These are phyloP conservation scores for Ilex aquifolium DNA, from an alignment of 257 asterid species.

Conservation along the genomic window DNA sequence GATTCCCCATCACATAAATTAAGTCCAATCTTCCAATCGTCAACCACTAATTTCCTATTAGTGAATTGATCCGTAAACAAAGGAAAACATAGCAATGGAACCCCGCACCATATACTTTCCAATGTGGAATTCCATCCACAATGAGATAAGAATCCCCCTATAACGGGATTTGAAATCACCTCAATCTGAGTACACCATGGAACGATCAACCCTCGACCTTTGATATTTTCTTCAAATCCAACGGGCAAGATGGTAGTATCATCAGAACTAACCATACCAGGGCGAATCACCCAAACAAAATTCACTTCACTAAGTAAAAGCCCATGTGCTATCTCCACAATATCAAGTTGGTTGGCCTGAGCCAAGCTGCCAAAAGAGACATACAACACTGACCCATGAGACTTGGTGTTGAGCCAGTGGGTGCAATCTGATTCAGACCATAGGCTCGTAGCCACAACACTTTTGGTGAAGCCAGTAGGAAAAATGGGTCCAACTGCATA, in stretches of 20 bases:
- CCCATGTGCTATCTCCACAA: constrained; percentile 51
- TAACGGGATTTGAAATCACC: constrained; percentile 23
- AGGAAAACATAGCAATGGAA: constrained; percentile 48
- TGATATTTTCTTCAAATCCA: constrained; percentile 19
- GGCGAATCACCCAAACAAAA: constrained; percentile 63
- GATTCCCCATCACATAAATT: constrained; percentile 31
- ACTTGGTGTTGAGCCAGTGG: constrained; percentile 47
- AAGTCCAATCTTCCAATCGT: constrained; percentile 50
- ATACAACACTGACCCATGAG: constrained; percentile 52
- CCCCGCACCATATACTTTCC: constrained; percentile 44
- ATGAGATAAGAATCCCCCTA: constrained; percentile 45
- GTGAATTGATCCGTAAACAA: constrained; percentile 39
- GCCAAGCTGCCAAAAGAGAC: constrained; percentile 61
- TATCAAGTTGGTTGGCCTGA: constrained; percentile 25
- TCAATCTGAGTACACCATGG: constrained; percentile 36
- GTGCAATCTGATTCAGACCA: constrained; percentile 48
- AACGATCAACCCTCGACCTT: constrained; percentile 31
- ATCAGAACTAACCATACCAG: constrained; percentile 31
- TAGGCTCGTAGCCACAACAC: constrained; percentile 29
- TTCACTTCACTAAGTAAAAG: constrained; percentile 43
- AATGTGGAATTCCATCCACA: constrained; percentile 54
- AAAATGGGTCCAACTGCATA: constrained; percentile 62
- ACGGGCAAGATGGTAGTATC: constrained; percentile 26
- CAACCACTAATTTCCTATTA: constrained; percentile 48
- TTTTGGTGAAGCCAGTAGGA: constrained; percentile 23